Conservation (phyloP, 2,329 filamentous ascomycete species). For the Ascochyta fabae region DNA sequence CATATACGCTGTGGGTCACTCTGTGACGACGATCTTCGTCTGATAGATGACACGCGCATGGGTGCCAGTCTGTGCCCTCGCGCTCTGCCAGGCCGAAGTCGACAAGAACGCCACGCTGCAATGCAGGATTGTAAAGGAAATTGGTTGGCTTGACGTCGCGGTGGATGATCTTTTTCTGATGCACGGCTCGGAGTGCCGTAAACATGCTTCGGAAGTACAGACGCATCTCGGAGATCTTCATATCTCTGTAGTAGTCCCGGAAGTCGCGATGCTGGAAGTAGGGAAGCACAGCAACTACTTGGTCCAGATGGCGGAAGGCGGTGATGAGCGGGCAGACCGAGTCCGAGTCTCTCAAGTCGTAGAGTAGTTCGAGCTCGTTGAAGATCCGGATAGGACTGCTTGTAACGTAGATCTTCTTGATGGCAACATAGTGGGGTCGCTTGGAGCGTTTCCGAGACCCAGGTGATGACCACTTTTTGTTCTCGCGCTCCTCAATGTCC, state of each 20-base stretch:
- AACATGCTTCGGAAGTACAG: slow-evolving; percentile 91
- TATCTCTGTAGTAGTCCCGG: slow-evolving; percentile 88
- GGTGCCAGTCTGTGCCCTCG: slow-evolving; percentile 73
- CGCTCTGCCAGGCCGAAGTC: slow-evolving; percentile 95
- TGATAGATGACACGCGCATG: slow-evolving; percentile 79
- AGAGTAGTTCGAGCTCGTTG: slow-evolving; percentile 92
- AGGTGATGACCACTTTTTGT: slow-evolving; percentile 72
- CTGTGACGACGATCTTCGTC: slow-evolving; percentile 65
- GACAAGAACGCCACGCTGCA: slow-evolving; percentile 87
- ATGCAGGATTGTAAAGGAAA: slow-evolving; percentile 86
- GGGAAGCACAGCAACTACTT: slow-evolving; percentile 91
- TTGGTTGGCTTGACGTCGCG: slow-evolving; percentile 98
- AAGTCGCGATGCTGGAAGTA: slow-evolving; percentile 98
- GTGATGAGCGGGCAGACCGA: slow-evolving; percentile 96
- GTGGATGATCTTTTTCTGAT: slow-evolving; percentile 84
- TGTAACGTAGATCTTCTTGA: slow-evolving; percentile 99
- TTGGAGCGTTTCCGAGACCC: slow-evolving; percentile 61
- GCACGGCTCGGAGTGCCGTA: slow-evolving; percentile 81
- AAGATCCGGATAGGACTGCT: slow-evolving; percentile 91
- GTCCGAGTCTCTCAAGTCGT: slow-evolving; percentile 81
- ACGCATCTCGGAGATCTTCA: slow-evolving; percentile 84
- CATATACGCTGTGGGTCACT: slow-evolving; percentile 65
- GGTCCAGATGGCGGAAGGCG: slow-evolving; percentile 91
- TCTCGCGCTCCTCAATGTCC: slow-evolving; percentile 74
- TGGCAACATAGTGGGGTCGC: slow-evolving; percentile 80